Evolutionary conservation across 441 rosid species (phyloP), one percentile per base, ranked within the genome.

Genomic region (Francoa sonchifolia): DNA sequence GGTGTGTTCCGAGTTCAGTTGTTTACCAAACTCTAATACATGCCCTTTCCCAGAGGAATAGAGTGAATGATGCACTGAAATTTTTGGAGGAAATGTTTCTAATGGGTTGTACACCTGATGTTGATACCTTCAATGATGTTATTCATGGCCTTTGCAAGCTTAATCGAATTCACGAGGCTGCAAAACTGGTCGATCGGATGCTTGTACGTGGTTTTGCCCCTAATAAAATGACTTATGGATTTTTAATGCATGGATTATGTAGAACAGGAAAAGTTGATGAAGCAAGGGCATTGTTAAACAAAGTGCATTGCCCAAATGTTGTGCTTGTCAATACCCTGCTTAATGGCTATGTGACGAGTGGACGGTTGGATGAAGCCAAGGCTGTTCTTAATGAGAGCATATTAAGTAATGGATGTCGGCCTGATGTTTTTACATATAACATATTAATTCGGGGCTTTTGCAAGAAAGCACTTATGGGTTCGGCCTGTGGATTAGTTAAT

Each of bases 71-170:
- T 27, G 75, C 87, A 5, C 48, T 68, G 57, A 76, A 59, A 38
- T 74, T 76, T 52, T 53, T 88, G 33, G 97, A 83, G 33, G 93
- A 83, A 66, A 80, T 88, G 97, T 57, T 83, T 54, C 46, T 88
- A 44, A 78, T 78, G 95, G 77, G 93, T 6, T 83, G 93, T 48
- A 8, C 31, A 0, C 89, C 97, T 48, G 89, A 78, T 57, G 74
- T 81, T 43, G 69, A 76, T 49, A 83, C 90, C 49, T 88, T 88
- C 41, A 80, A 83, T 53, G 80, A 76, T 72, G 73, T 83, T 19
- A 64, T 83, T 19, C 50, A 67, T 45, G 68, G 87, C 19, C 65
- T 83, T 3, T 83, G 93, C 69, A 78, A 67, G 67, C 43, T 69
- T 28, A 59, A 58, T 20, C 61, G 90, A 30, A 66, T 78, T 53